These are phyloP conservation scores for Pseudopyrenochaeta lycopersici DNA, from an alignment of 2,329 filamentous ascomycete species.

Conservation along the genomic window DNA sequence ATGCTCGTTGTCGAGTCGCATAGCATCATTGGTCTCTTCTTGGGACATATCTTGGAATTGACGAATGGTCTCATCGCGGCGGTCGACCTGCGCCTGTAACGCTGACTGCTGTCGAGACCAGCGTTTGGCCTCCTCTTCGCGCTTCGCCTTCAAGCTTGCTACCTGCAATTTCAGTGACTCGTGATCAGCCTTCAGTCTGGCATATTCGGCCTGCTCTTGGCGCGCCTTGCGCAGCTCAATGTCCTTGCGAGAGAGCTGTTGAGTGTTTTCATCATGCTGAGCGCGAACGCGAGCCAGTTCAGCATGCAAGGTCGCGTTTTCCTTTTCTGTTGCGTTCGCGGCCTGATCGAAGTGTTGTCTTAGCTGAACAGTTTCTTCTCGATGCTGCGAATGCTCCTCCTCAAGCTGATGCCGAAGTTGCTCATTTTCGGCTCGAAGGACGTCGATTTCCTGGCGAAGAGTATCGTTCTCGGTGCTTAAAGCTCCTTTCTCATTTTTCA, in stretches of 20 bases:
- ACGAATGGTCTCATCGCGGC: conserved; percentile 51
- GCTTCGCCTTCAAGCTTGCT: conserved; percentile 74
- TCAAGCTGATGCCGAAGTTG: conserved; percentile 44
- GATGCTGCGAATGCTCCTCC: conserved; percentile 42
- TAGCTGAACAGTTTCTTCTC: conserved; percentile 46
- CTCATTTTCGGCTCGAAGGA: conserved; percentile 45
- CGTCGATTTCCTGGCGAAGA: conserved; percentile 48
- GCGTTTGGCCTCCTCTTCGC: conserved; percentile 61
- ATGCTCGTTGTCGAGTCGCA: conserved; percentile 52
- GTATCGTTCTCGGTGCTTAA: conserved; percentile 46
- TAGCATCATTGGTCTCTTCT: conserved; percentile 48
- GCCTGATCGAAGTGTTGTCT: conserved; percentile 44
- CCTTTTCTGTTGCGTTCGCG: conserved; percentile 43
- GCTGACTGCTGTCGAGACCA: conserved; percentile 44
- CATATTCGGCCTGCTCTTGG: conserved; percentile 48
- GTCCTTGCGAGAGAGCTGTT: conserved; percentile 44
- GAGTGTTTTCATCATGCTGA: conserved; percentile 48
- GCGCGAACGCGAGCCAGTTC: conserved; percentile 43
- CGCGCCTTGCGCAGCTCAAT: conserved; percentile 46
- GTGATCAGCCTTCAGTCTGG: conserved; percentile 75
- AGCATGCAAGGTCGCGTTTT: conserved; percentile 45
- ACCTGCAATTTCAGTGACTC: conserved; percentile 76
- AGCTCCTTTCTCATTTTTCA: conserved; percentile 56
- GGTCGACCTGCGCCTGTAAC: conserved; percentile 43
- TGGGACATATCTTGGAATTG: conserved; percentile 48